These are phyloP conservation scores for Fusarium sp. DNA, from an alignment of 2,329 filamentous ascomycete genomes.

Conservation along the genomic window DNA sequence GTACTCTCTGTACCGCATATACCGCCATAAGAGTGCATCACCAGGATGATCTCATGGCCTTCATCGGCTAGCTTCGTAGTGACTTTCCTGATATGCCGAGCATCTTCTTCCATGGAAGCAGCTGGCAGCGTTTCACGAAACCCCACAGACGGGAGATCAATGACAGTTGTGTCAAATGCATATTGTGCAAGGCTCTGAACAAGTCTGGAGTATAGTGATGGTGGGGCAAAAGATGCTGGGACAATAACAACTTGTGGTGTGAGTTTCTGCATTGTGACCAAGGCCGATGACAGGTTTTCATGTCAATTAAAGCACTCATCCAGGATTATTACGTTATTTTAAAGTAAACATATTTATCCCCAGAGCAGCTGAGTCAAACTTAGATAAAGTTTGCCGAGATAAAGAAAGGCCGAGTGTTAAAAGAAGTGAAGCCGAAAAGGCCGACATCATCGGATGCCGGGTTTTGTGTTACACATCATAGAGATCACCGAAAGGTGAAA, in stretches of 20 bases:
- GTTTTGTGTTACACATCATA: background rate
- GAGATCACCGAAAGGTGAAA: background rate
- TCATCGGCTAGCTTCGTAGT: background rate
- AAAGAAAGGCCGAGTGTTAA: background rate
- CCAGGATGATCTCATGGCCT: background rate
- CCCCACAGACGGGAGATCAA: background rate
- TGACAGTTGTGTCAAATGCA: background rate
- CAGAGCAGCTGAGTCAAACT: too few species aligned
- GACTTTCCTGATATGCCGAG: background rate
- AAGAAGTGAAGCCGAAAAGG: background rate
- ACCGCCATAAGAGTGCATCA: background rate
- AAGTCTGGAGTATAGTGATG: background rate
- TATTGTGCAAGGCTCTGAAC: background rate
- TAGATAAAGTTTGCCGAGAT: background rate
- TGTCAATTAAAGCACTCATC: fast-evolving
- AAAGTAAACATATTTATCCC: fast-evolving
- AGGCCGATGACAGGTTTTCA: fast-evolving
- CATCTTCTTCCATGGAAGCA: background rate
- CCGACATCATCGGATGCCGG: background rate
- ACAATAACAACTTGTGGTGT: background rate
- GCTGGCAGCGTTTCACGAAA: background rate
- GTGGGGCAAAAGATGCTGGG: background rate
- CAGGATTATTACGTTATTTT: fast-evolving
- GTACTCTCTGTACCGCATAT: background rate
- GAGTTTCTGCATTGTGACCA: background rate